Conservation (phyloP, 495 filamentous ascomycete genomes). For the Xylaria bambusicola region DNA sequence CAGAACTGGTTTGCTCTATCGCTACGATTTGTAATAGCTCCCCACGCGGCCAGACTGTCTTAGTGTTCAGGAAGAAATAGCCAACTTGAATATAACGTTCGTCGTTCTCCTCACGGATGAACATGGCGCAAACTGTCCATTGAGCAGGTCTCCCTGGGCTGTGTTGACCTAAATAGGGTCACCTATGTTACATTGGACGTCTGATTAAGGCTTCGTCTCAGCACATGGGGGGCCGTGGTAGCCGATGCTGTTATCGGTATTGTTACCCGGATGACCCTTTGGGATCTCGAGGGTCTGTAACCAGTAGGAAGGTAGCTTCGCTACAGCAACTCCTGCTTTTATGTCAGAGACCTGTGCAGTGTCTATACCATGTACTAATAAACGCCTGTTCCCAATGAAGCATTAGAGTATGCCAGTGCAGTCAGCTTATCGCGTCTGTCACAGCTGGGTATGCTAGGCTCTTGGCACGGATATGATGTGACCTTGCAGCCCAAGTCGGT, state of each 20-base stretch:
- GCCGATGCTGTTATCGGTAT: slow-evolving; percentile 6
- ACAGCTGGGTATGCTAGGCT: slow-evolving; percentile 7
- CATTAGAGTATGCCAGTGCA: neutral
- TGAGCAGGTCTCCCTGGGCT: slow-evolving; percentile 6
- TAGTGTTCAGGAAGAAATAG: slow-evolving; percentile 8
- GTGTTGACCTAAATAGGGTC: neutral
- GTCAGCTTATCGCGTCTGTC: slow-evolving; percentile 10
- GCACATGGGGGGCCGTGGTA: neutral
- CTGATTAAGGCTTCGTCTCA: neutral
- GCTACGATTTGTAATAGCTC: neutral
- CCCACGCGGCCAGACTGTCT: neutral
- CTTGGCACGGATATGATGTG: slow-evolving; percentile 11
- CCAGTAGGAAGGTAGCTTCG: too few species aligned
- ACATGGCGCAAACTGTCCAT: slow-evolving; percentile 10
- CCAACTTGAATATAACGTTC: neutral
- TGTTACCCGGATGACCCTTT: neutral
- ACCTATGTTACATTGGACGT: slow-evolving; percentile 3
- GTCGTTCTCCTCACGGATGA: slow-evolving; percentile 1
- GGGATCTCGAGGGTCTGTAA: neutral
- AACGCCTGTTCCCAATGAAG: neutral
- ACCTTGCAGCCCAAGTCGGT: neutral
- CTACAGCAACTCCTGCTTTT: too few species aligned
- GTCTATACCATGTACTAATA: neutral
- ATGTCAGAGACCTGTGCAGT: too few species aligned
- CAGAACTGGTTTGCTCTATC: neutral